Evolutionary conservation across 2,329 filamentous ascomycete genomes (phyloP), one percentile per base, ranked within the genome.

Genomic region (Epichloe amarillans): DNA sequence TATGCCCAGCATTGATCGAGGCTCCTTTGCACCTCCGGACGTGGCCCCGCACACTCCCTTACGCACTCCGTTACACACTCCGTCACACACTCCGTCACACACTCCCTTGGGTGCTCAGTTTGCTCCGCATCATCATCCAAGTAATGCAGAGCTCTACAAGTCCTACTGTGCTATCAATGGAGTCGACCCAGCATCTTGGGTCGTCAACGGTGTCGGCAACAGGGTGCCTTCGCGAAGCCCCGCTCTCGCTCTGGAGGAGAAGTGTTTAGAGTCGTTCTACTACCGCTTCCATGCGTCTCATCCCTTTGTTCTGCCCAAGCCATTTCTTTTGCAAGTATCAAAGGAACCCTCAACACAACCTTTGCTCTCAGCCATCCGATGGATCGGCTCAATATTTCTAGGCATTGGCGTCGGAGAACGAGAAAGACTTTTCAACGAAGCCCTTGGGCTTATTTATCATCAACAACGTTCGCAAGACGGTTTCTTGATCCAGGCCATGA

Each of bases 401-500:
- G 72, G 77, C 35, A 66, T 67, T 12, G 71, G 70, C 37, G 65
- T 72, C 19, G 56, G 70, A 35, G 17, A 23, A 21, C 64, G 74
- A 19, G 69, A 71, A 1, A 69, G 69, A 21, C 77, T 78, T 43
- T 72, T 79, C 42, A 78, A 83, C 52, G 82, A 83, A 59, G 79
- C 77, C 4, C 67, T 76, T 56, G 69, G 71, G 15, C 64, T 76
- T 1, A 65, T 74, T 3, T 73, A 79, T 56, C 67, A 72, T 38
- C 68, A 72, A 0, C 64, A 66, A 4, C 69, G 69, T 1, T 63
- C 69, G 4, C 72, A 72, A 50, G 76, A 82, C 53, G 79, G 76
- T 0, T 87, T 80, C 61, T 69, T 83, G 4, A 80, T 94, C 0
- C 90, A 95, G 67, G 82, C 87, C 3, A 74, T 93, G 62, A 68